Evolutionary conservation across 2,329 filamentous ascomycete species (phyloP).

Genomic region (Fusarium sulawesiense): DNA sequence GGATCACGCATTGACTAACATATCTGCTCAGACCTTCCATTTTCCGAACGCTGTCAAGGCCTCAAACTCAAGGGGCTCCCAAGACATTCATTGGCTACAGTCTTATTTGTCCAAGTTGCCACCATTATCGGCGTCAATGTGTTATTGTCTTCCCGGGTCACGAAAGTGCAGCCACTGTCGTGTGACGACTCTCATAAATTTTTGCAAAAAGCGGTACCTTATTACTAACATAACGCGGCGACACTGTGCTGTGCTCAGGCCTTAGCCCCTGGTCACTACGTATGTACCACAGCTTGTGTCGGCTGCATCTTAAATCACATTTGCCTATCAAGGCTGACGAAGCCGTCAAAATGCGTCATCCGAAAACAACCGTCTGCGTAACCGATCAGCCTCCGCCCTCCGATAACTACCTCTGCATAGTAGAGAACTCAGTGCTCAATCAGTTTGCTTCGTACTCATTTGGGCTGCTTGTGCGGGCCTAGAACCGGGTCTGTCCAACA

Average conservation of each 20-base stretch:
- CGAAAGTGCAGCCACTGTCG: constrained; percentile 34
- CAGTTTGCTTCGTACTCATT: neutral
- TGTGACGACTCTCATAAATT: constrained; percentile 35
- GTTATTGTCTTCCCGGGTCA: constrained; percentile 34
- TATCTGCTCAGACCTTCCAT: constrained; percentile 20
- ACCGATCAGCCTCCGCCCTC: constrained; percentile 8
- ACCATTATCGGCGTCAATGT: constrained; percentile 31
- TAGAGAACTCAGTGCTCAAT: neutral
- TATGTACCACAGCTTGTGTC: constrained; percentile 17
- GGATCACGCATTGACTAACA: constrained; percentile 26
- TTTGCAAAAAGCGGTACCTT: constrained; percentile 7
- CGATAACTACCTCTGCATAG: neutral
- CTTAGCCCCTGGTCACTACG: neutral
- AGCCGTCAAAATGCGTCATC: constrained; percentile 23
- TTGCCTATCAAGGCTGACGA: constrained; percentile 30
- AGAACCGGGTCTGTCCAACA: neutral
- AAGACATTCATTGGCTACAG: constrained; percentile 22
- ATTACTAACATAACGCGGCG: constrained; percentile 4
- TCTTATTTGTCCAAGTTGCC: constrained; percentile 25
- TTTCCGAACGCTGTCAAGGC: constrained; percentile 4
- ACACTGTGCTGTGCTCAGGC: constrained; percentile 9
- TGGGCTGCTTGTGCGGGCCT: neutral
- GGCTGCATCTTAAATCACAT: constrained; percentile 25
- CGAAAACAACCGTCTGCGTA: constrained; percentile 8
- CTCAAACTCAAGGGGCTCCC: constrained; percentile 6